phyloP scores from a whole-genome alignment of 106 monocot species.

The Acanthochlamys bracteata region DNA sequence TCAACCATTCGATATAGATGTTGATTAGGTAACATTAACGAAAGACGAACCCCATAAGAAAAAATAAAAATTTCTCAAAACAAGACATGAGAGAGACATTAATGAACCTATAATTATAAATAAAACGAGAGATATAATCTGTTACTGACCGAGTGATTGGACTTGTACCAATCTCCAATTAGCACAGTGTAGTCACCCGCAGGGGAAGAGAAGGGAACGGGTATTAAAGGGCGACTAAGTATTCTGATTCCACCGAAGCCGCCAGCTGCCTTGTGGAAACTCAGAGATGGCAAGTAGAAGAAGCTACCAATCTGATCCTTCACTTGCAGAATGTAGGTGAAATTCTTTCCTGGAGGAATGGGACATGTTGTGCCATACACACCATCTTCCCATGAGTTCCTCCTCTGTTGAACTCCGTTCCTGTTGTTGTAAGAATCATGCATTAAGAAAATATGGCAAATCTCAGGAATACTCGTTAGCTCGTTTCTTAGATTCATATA shows the following conservation, averaged over 20 bases:
- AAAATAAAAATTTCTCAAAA: too few species aligned
- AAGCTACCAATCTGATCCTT: conserved; percentile 75
- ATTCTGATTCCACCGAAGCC: conserved; percentile 61
- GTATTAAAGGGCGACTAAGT: conserved; percentile 51
- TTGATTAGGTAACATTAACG: too few species aligned
- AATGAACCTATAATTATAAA: background rate
- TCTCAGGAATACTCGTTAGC: background rate
- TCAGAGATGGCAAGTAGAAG: conserved; percentile 73
- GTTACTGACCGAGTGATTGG: conserved; percentile 40
- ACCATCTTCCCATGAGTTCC: conserved; percentile 67
- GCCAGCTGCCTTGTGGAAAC: conserved; percentile 59
- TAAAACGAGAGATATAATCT: background rate
- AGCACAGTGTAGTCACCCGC: conserved; percentile 61
- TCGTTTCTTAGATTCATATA: background rate
- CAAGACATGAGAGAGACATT: too few species aligned
- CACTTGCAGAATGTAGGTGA: conserved; percentile 57
- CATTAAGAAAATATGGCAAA: background rate
- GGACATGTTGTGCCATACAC: conserved; percentile 64
- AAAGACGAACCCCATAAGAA: too few species aligned
- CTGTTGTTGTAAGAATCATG: conserved; percentile 7
- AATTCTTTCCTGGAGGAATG: conserved; percentile 62
- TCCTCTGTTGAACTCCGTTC: conserved; percentile 68
- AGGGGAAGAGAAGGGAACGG: conserved; percentile 55
- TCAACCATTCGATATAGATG: too few species aligned
- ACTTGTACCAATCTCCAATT: conserved; percentile 65